These are phyloP conservation scores for Hyphodiscus sp. DNA, from an alignment of 2,329 filamentous ascomycete genomes.

Conservation along the genomic window DNA sequence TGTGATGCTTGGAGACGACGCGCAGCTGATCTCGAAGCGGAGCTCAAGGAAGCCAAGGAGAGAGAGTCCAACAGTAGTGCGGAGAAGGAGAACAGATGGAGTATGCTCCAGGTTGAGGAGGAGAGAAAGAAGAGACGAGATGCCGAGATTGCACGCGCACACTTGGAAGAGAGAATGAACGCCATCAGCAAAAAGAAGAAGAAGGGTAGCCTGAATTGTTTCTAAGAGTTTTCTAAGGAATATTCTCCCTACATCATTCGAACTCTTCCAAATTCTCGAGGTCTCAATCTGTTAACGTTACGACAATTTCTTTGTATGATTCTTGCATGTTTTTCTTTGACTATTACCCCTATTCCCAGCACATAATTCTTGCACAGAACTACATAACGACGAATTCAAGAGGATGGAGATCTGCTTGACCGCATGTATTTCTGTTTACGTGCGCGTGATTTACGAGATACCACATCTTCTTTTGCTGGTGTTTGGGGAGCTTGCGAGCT, in stretches of 20 bases:
- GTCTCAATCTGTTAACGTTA: conserved; percentile 1
- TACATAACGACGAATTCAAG: conserved; percentile 11
- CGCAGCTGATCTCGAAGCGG: conserved; percentile 46
- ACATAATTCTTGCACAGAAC: conserved; percentile 15
- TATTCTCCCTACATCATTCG: conserved; percentile 11
- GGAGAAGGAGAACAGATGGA: conserved; percentile 47
- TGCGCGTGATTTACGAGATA: background rate
- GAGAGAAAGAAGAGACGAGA: conserved; percentile 88
- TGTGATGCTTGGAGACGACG: conserved; percentile 88
- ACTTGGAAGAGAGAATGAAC: conserved; percentile 93
- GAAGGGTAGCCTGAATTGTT: conserved; percentile 95
- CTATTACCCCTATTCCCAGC: conserved; percentile 11
- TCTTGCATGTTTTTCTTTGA: conserved; percentile 9
- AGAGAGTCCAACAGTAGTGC: conserved; percentile 32
- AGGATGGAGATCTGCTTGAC: conserved; percentile 14
- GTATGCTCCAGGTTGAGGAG: conserved; percentile 88
- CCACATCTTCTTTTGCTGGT: background rate
- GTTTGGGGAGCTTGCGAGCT: background rate
- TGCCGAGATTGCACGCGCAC: conserved; percentile 80
- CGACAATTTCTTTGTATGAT: conserved; percentile 6
- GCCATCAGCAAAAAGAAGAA: conserved; percentile 69
- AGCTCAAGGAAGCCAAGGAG: conserved; percentile 46
- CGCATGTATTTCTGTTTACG: background rate
- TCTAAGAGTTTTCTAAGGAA: conserved; percentile 35
- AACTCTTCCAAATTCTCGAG: conserved; percentile 5